phyloP scores from a whole-genome alignment of 495 filamentous ascomycete species.

The Staphylotrichum longicolle region DNA sequence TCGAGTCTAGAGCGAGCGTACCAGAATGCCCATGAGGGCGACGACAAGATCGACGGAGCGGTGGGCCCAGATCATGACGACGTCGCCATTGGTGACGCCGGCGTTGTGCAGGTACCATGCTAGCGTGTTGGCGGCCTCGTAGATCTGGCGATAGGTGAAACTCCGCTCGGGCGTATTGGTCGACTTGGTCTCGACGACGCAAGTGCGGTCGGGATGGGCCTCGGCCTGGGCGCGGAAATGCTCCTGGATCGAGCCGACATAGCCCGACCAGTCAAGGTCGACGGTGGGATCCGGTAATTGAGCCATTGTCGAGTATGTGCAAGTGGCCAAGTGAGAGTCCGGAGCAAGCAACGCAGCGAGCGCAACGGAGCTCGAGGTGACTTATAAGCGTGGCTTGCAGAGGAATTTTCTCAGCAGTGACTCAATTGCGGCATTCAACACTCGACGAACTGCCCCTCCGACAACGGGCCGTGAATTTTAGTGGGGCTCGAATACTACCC shows the following conservation, averaged over 20 bases:
- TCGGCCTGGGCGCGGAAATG: constrained; percentile 58
- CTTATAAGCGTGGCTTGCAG: not conserved
- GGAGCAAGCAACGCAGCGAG: not conserved
- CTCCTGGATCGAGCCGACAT: constrained; percentile 55
- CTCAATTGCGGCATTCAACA: not conserved
- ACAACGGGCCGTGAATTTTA: constrained; percentile 14
- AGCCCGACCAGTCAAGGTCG: constrained; percentile 80
- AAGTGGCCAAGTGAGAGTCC: too few relatives aligned
- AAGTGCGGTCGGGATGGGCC: constrained; percentile 71
- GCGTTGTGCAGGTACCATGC: constrained; percentile 72
- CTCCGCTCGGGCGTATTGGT: constrained; percentile 55
- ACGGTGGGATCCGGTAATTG: constrained; percentile 69
- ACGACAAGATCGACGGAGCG: constrained; percentile 73
- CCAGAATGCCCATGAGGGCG: constrained; percentile 59
- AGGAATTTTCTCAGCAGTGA: constrained; percentile 15
- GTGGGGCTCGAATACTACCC: constrained; percentile 5
- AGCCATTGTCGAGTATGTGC: constrained; percentile 23
- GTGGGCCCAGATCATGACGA: constrained; percentile 91
- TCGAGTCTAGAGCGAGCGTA: constrained; percentile 15
- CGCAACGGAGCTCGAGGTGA: not conserved
- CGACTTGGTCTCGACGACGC: constrained; percentile 79
- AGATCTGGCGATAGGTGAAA: constrained; percentile 88
- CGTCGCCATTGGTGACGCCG: constrained; percentile 76
- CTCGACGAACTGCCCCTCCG: constrained; percentile 9
- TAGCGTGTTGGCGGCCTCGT: constrained; percentile 77